phyloP scores from a whole-genome alignment of 768 basidiomycete species.

The Tulasnella calospora region DNA sequence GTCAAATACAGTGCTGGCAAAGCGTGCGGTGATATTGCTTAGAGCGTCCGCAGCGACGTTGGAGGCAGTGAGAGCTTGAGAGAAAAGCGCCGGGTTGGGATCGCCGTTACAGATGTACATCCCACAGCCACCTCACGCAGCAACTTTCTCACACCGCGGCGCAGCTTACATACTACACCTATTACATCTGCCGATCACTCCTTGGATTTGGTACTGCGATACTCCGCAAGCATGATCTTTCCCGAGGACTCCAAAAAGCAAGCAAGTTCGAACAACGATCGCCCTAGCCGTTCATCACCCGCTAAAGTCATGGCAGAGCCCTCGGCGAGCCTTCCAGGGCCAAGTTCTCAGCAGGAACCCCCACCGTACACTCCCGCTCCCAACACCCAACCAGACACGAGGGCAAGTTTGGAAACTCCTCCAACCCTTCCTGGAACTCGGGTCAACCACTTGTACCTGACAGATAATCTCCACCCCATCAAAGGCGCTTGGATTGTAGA shows the following conservation, averaged over 20 bases:
- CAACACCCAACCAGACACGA: background rate
- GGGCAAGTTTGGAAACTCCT: background rate
- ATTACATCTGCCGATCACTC: background rate
- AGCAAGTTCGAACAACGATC: background rate
- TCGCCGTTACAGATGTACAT: background rate
- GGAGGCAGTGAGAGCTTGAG: background rate
- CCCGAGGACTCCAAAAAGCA: background rate
- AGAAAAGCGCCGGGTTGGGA: background rate
- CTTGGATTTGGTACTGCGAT: background rate
- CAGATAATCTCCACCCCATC: background rate
- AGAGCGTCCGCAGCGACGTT: background rate
- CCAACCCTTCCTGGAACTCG: background rate
- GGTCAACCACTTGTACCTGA: conserved; percentile 20
- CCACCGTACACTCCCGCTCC: conserved; percentile 9
- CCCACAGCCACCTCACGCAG: background rate
- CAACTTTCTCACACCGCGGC: conserved; percentile 7
- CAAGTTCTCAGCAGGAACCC: conserved; percentile 11
- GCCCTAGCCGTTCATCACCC: background rate
- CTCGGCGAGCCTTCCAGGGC: background rate
- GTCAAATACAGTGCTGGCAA: background rate
- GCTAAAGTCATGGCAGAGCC: background rate
- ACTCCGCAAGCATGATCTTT: background rate
- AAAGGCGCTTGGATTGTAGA: conserved; percentile 23
- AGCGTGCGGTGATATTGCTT: background rate
- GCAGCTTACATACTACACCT: background rate